Conservation (phyloP, 257 asterid genomes). For the Solanum habrochaites region DNA sequence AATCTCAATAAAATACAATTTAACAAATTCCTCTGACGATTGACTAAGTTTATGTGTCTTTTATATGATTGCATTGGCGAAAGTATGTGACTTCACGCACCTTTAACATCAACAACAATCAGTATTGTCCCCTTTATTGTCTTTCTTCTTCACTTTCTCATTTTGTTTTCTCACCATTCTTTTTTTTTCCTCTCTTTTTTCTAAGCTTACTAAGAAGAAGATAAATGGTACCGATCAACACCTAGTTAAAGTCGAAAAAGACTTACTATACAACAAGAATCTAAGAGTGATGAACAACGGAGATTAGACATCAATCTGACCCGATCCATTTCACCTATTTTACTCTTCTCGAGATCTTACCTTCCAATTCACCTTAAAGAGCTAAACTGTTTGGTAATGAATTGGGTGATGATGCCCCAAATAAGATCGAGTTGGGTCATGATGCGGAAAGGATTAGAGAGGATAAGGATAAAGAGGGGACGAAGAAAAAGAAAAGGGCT, state of each 20-base stretch:
- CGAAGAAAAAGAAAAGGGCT: slow-evolving; percentile 52
- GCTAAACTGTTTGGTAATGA: slow-evolving; percentile 16
- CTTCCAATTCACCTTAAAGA: slow-evolving; percentile 44
- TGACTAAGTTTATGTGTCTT: too few relatives aligned
- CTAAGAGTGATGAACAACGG: neutral
- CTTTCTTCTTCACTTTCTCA: too few relatives aligned
- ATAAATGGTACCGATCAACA: neutral
- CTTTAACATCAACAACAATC: too few relatives aligned
- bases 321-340: slow-evolving; percentile 15
- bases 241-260: neutral
- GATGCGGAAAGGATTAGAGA: neutral
- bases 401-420: slow-evolving; percentile 14
- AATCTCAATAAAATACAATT: too few relatives aligned
- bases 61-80: too few relatives aligned
- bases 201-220: too few relatives aligned
- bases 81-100: too few relatives aligned
- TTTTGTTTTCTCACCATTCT: too few relatives aligned
- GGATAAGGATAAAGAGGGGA: slow-evolving; percentile 34
- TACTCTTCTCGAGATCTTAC: slow-evolving; percentile 49
- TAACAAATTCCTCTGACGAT: too few relatives aligned
- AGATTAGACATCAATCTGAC: slow-evolving; percentile 1
- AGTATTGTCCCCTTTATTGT: too few relatives aligned
- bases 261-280: slow-evolving; percentile 20
- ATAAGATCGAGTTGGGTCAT: slow-evolving; percentile 22
- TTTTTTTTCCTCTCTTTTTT: too few relatives aligned